A percentile compares a stretch with the other conserved stretches of the same genome.
phyloP scores from a whole-genome alignment of 345 rosid species.

The Euphorbia peplus region DNA sequence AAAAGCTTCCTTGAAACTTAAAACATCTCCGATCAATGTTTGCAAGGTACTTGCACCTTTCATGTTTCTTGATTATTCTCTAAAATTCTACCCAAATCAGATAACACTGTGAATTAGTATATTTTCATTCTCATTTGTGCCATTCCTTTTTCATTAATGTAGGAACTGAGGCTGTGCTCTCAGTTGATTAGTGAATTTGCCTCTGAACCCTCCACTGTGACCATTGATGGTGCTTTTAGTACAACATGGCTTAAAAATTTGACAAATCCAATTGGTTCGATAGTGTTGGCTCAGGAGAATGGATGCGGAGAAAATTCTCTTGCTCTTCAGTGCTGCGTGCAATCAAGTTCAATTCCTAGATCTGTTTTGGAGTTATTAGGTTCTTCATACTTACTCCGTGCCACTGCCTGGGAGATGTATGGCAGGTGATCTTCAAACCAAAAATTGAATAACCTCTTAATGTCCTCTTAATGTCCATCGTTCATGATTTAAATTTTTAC shows the following conservation, averaged over 20 bases:
- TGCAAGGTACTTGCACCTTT: conserved; percentile 63
- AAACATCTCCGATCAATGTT: conserved; percentile 80
- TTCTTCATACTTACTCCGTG: conserved; percentile 84
- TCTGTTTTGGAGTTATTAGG: conserved; percentile 82
- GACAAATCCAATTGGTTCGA: conserved; percentile 54
- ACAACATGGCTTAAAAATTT: conserved; percentile 80
- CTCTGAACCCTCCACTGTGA: conserved; percentile 62
- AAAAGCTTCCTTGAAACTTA: conserved; percentile 73
- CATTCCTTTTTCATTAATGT: conserved; percentile 25
- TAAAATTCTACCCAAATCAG: neutral
- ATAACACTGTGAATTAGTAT: neutral
- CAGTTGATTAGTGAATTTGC: conserved; percentile 66
- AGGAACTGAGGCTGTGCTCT: conserved; percentile 82
- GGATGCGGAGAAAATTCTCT: conserved; percentile 45
- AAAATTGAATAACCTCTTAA: neutral
- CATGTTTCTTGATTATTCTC: conserved; percentile 10
- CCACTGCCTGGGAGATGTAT: conserved; percentile 94
- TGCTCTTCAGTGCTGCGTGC: conserved; percentile 56
- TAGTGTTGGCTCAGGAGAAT: conserved; percentile 51
- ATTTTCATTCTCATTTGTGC: neutral
- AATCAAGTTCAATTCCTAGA: conserved; percentile 74
- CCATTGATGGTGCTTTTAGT: conserved; percentile 67
- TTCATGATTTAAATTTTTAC: neutral
- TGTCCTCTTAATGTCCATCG: neutral
- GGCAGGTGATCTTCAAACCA: conserved; percentile 64